phyloP scores from a whole-genome alignment of 1,284 basidiomycete genomes.

The Cutaneotrichosporon daszewskae region DNA sequence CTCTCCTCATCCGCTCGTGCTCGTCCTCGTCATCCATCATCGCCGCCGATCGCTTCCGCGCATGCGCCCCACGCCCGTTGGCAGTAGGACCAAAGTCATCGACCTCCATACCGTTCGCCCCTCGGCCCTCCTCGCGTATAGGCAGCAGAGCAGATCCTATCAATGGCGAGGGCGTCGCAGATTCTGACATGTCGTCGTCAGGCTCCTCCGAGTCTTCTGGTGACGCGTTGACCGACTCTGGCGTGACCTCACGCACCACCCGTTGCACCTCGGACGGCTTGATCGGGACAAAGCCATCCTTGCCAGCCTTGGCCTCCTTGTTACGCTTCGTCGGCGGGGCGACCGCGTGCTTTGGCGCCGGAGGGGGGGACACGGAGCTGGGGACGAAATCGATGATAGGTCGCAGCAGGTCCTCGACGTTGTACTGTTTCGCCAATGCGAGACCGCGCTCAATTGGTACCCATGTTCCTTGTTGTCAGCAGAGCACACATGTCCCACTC shows the following conservation, averaged over 20 bases:
- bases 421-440: constrained; percentile 83
- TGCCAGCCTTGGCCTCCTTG: constrained; percentile 28
- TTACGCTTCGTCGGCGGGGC: constrained; percentile 55
- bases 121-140: constrained; percentile 5
- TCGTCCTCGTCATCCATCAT: constrained; percentile 37
- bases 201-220: constrained; percentile 10
- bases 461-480: constrained; percentile 74
- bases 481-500: constrained; percentile 26
- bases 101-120: constrained; percentile 14
- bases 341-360: constrained; percentile 92
- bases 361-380: constrained; percentile 83
- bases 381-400: constrained; percentile 95
- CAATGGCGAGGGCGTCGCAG: constrained; percentile 17
- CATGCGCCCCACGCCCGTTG: constrained; percentile 11
- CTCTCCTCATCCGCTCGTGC: constrained; percentile 31
- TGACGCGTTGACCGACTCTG: constrained; percentile 12
- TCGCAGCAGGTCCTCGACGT: constrained; percentile 79
- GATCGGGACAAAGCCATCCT: constrained; percentile 27
- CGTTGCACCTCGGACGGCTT: constrained; percentile 23
- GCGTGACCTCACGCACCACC: constrained; percentile 13
- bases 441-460: constrained; percentile 91
- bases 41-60: constrained; percentile 33
- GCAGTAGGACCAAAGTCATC: constrained; percentile 4
- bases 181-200: constrained; percentile 21
- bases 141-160: constrained; percentile 10